Percentiles rank a stretch among this genome's conserved stretches.
These are phyloP conservation scores for Cordyceps cateniannulata DNA, from an alignment of 2,329 filamentous ascomycete species.

Conservation along the genomic window DNA sequence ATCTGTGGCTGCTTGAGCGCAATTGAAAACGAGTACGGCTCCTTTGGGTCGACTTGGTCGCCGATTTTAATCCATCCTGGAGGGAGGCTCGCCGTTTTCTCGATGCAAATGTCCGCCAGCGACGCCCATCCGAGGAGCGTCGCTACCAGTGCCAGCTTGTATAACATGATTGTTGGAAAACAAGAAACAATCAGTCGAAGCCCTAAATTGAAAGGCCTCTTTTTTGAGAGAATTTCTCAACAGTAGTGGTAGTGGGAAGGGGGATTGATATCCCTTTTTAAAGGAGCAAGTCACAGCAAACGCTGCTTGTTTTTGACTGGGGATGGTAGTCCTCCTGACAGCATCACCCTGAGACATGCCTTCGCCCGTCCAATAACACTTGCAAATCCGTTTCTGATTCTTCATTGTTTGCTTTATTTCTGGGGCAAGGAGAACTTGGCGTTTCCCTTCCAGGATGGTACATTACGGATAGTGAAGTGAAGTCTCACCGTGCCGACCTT, in stretches of 20 bases:
- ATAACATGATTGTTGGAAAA: neutral
- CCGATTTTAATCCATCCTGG: conserved; percentile 16
- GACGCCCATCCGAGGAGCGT: conserved; percentile 6
- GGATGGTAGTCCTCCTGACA: neutral
- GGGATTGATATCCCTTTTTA: neutral
- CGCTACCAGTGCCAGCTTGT: conserved; percentile 2
- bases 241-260: too few relatives aligned
- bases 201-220: neutral
- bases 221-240: neutral
- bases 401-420: neutral
- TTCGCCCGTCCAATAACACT: neutral
- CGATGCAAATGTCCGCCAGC: conserved; percentile 7
- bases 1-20: conserved; percentile 15
- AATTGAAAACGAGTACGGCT: conserved; percentile 16
- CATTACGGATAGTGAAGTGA: too few relatives aligned
- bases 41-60: conserved; percentile 18
- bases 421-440: neutral
- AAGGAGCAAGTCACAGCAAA: neutral
- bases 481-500: too few relatives aligned
- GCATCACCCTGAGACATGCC: neutral
- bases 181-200: neutral
- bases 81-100: conserved; percentile 9
- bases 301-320: neutral
- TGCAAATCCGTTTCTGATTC: neutral
- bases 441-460: neutral